Evolutionary conservation across 441 rosid species (phyloP), one percentile per base, ranked within the genome.

Genomic region (Macaranga tanarius): DNA sequence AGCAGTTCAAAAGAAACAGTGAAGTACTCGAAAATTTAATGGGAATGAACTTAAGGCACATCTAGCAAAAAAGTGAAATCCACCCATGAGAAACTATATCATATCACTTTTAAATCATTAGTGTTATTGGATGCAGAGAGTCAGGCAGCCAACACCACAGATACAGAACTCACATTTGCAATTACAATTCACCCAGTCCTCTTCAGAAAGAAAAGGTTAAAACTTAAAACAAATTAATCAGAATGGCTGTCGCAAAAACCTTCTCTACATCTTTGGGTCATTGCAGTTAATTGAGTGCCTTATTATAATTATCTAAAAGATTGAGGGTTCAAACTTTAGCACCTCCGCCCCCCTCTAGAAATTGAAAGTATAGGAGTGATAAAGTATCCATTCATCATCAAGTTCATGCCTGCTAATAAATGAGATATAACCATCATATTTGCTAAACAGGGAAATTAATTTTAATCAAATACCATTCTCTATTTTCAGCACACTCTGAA

Each of bases 401-500:
- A 10, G 47, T 72, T 38, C 12, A 63, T 47, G 64, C 56, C 17
- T 25, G 38, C 6, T 17, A 28, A 48, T 20, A 61, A 44, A 65
- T 17, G 15, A n/a, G 20, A 10, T 65, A 31, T 25, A 47, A 67
- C 28, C 31, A 51, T 61, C 59, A 51, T 5, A 50, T 58, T 56
- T 16, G 62, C 50, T 58, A 57, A 61, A 31, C 12, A 62, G 40
- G 31, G 62, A 73, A 67, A 64, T 15, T 56, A 67, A 64, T 15
- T 56, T 62, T 60, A 4, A 57, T 67, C 19, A 58, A 48, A 40
- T 86, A 89, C 99, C 97, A 34, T 92, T 95, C 75, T 95, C 99
- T 66, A 95, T 95, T 77, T 95, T 95, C 77, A 91, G 77, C 66
- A 95, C 91, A 51, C 97, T 95, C 77, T 95, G 94, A 56, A 92